phyloP scores from a whole-genome alignment of 2,329 filamentous ascomycete species.

The Aspergillus sp. region DNA sequence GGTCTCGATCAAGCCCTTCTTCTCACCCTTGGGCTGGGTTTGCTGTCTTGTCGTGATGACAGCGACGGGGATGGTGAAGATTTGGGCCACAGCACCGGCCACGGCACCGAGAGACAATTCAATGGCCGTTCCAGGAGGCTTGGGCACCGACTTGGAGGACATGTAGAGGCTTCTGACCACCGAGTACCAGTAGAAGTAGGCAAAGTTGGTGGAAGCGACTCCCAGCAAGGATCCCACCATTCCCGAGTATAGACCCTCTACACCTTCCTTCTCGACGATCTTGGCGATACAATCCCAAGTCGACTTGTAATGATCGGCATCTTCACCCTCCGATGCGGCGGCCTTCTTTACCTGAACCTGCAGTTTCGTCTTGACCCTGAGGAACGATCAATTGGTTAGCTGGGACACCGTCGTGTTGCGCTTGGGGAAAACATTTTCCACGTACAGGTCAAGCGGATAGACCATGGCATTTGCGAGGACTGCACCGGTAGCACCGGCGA shows the following conservation, averaged over 20 bases:
- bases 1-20: constrained; percentile 83
- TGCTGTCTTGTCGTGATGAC: constrained; percentile 96
- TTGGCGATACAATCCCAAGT: constrained; percentile 85
- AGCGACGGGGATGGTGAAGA: constrained; percentile 94
- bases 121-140: constrained; percentile 71
- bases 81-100: constrained; percentile 85
- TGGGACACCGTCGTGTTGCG: too few species aligned
- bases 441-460: constrained; percentile 95
- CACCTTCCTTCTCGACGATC: constrained; percentile 77
- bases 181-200: constrained; percentile 99
- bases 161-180: constrained; percentile 80
- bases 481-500: constrained; percentile 88
- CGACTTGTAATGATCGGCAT: constrained; percentile 73
- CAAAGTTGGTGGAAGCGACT: constrained; percentile 96
- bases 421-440: constrained; percentile 15
- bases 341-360: constrained; percentile 85
- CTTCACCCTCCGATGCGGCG: constrained; percentile 45
- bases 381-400: constrained; percentile 16
- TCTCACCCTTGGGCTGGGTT: constrained; percentile 79
- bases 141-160: constrained; percentile 55
- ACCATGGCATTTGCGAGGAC: constrained; percentile 93
- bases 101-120: constrained; percentile 84
- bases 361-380: constrained; percentile 88
- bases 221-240: constrained; percentile 84
- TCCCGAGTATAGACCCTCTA: constrained; percentile 81